A percentile compares a stretch with the other conserved stretches of the same genome.
Conservation (phyloP, 2,329 filamentous ascomycete genomes). For the Ilyonectria destructans region DNA sequence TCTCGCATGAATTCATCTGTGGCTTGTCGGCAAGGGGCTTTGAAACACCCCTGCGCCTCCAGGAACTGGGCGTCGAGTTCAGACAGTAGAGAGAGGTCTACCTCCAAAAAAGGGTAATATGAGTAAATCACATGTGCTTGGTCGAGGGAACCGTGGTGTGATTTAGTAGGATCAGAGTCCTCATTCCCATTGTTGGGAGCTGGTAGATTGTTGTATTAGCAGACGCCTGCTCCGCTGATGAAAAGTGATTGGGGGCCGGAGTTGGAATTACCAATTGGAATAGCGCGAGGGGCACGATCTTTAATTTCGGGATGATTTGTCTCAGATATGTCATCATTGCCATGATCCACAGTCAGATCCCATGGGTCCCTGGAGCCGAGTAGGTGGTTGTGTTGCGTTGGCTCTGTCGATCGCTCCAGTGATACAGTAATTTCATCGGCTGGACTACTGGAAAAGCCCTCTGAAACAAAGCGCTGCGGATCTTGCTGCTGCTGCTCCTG, state of each 20-base stretch:
- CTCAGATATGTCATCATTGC: not conserved
- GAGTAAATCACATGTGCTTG: slow-evolving; percentile 36
- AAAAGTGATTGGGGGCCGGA: not conserved
- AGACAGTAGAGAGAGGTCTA: slow-evolving; percentile 26
- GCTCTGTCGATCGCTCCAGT: slow-evolving; percentile 15
- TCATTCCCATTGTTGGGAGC: slow-evolving; percentile 8
- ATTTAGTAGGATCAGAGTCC: slow-evolving; percentile 2
- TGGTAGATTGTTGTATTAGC: not conserved
- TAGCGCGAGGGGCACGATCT: not conserved
- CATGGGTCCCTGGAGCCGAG: not conserved
- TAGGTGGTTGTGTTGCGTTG: not conserved
- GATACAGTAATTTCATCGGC: not conserved
- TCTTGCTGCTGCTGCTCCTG: not conserved
- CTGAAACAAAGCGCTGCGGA: not conserved
- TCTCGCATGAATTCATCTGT: slow-evolving; percentile 34
- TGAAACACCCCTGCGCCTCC: slow-evolving; percentile 34
- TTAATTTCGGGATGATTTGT: not conserved
- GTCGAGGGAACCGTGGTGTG: not conserved
- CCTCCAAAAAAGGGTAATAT: slow-evolving; percentile 28
- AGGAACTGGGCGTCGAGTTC: slow-evolving; percentile 35
- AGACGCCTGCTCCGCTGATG: not conserved
- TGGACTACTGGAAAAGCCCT: not conserved
- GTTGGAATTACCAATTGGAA: not conserved
- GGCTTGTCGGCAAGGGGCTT: slow-evolving; percentile 28
- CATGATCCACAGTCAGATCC: not conserved